A percentile compares a stretch with the other conserved stretches of the same genome.
Conservation (phyloP, 2,329 filamentous ascomycete species). For the Scorias spongiosa region DNA sequence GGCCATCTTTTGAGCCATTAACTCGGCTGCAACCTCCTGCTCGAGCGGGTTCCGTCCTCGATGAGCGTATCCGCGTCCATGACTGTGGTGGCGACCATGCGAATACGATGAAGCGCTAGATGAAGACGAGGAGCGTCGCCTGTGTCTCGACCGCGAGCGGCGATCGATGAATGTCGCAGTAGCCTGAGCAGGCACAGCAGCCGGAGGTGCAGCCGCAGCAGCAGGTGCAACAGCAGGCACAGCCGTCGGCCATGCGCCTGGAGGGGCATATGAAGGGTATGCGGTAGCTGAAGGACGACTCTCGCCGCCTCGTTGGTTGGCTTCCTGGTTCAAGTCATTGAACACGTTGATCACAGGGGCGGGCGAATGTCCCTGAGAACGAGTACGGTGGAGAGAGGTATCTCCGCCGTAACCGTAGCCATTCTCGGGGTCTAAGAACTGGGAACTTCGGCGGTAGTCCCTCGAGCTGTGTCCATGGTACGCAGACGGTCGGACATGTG, state of each 20-base stretch:
- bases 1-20: conserved; percentile 4
- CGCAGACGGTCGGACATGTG: not conserved
- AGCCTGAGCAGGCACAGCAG: not conserved
- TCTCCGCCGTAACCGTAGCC: conserved; percentile 6
- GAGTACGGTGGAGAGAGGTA: conserved; percentile 24
- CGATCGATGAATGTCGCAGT: not conserved
- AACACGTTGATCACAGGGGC: conserved; percentile 32
- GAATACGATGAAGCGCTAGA: not conserved
- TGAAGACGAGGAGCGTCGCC: not conserved
- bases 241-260: conserved; percentile 2
- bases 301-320: conserved; percentile 5
- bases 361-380: conserved; percentile 28
- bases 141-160: not conserved
- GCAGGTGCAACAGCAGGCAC: not conserved
- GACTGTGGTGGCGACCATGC: too few species aligned
- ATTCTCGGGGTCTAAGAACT: conserved; percentile 12
- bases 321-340: conserved; percentile 26
- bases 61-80: not conserved
- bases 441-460: conserved; percentile 7
- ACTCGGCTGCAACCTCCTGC: conserved; percentile 17
- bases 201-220: not conserved
- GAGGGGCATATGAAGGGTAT: conserved; percentile 16
- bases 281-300: conserved; percentile 7
- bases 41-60: not conserved
- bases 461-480: conserved; percentile 1